Evolutionary conservation across 768 basidiomycete genomes (phyloP), one percentile per base, ranked within the genome.

Genomic region (Russula lepida): DNA sequence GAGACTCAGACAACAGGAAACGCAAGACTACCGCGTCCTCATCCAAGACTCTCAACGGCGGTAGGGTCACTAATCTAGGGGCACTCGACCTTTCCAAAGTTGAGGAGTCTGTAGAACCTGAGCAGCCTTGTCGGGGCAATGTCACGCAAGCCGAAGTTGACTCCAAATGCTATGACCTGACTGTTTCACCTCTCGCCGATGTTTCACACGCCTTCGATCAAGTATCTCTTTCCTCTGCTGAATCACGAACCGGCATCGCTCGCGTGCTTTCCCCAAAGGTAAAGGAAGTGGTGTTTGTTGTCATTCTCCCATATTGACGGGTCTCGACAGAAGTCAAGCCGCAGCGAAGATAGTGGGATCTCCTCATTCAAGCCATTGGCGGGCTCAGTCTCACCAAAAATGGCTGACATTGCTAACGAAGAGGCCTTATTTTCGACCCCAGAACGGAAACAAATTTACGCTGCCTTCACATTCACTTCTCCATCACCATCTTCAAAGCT

Each of bases 141-240:
- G 62, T 78, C 39, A 69, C 76, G 17, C 85, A 89, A 68, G 77
- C 76, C 3, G 72, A 76, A 44, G 83, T 86, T 55, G 83, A 89
- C 67, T 82, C 88, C n/a, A 81, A 80, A 53, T 89, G 88, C 73
- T 88, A 89, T 68, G 88, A 89, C 67, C 70, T 90, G 65, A 91
- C 88, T 5, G 88, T 91, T 65, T 75, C 80, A 68, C 89, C 89
- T 47, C 72, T 91, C 66, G 89, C 89, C 39, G 88, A 91, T 71
- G 83, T 91, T 51, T 85, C 72, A 78, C 44, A 80, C 63, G 89
- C 89, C 0, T 89, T 86, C 68, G 84, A 84, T 51, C 63, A 69
- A 54, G 59, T 66, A 23, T 65, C 66, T 21, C 33, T 64, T 27
- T 47, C 60, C 21, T 49, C 67, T 52, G 59, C 59, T n/a, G 66